These are phyloP conservation scores for Wickerhamiella parazyma DNA, from an alignment of 805 yeast species.

Conservation along the genomic window DNA sequence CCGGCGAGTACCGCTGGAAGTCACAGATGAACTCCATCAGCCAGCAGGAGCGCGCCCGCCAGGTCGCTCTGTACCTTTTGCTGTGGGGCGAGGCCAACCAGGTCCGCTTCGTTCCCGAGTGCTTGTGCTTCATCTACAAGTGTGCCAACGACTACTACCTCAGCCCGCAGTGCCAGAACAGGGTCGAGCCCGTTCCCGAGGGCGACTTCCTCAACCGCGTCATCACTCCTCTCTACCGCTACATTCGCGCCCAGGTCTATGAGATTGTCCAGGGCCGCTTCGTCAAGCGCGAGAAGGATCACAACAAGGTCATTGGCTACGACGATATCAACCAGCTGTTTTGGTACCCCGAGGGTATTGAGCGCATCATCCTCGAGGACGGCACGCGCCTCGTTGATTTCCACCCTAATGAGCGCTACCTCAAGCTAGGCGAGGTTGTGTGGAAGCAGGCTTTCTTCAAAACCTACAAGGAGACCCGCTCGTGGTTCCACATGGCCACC, in stretches of 20 bases:
- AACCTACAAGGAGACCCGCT: conserved; percentile 88
- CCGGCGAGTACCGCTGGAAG: conserved; percentile 78
- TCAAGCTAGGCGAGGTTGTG: conserved; percentile 77
- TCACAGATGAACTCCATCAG: conserved; percentile 41
- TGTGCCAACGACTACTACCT: conserved; percentile 82
- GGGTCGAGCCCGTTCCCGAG: conserved; percentile 32
- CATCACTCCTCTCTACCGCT: conserved; percentile 74
- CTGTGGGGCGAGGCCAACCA: conserved; percentile 74
- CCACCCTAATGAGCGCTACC: conserved; percentile 79
- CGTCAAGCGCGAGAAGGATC: conserved; percentile 57
- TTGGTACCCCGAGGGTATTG: conserved; percentile 99
- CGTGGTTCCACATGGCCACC: conserved; percentile 92
- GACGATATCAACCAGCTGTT: conserved; percentile 97
- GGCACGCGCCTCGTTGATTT: conserved; percentile 84
- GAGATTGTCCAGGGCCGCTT: conserved; percentile 41
- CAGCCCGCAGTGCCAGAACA: conserved; percentile 84
- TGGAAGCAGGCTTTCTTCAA: conserved; percentile 91
- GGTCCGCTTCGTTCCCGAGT: conserved; percentile 84
- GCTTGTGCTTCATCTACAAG: conserved; percentile 87
- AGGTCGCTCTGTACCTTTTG: conserved; percentile 46
- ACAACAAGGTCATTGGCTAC: conserved; percentile 52
- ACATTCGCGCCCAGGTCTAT: conserved; percentile 55
- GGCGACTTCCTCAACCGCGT: conserved; percentile 82
- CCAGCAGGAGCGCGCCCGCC: conserved; percentile 47
- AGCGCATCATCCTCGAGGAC: conserved; percentile 80